phyloP scores from a whole-genome alignment of 208 protist genomes.

The Crithidia bombi region DNA sequence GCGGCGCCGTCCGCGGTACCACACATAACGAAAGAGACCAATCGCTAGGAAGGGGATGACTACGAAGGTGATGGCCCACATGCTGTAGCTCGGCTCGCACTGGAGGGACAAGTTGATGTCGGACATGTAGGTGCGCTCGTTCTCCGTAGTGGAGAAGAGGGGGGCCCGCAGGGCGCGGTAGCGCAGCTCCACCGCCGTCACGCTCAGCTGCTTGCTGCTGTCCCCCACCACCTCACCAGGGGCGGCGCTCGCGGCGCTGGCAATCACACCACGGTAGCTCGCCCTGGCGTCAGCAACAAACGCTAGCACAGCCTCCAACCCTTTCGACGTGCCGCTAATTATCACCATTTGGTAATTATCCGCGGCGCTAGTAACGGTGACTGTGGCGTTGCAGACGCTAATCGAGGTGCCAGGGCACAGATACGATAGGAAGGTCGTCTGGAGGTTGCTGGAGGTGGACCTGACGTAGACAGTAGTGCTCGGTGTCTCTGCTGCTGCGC shows the following conservation, averaged over 20 bases:
- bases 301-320: constrained; percentile 50
- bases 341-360: constrained; percentile 33
- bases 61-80: constrained; percentile 74
- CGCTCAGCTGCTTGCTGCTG: constrained; percentile 11
- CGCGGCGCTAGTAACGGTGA: constrained; percentile 18
- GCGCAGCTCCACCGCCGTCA: constrained; percentile 33
- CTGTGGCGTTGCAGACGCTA: constrained; percentile 6
- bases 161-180: constrained; percentile 28
- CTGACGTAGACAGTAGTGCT: constrained; percentile 39
- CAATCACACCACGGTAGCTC: constrained; percentile 1
- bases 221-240: constrained; percentile 10
- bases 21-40: constrained; percentile 62
- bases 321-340: constrained; percentile 37
- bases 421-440: constrained; percentile 19
- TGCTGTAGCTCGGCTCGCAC: constrained; percentile 43
- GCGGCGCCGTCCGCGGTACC: constrained; percentile 49
- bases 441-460: constrained; percentile 18
- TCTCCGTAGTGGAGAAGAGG: constrained; percentile 63
- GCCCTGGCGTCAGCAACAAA: constrained; percentile 52
- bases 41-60: constrained; percentile 44
- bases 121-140: constrained; percentile 30
- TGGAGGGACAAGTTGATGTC: constrained; percentile 18
- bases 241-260: constrained; percentile 5
- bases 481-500: constrained; percentile 18
- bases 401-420: constrained; percentile 3